A percentile compares a stretch with the other conserved stretches of the same genome.
Evolutionary conservation across 768 basidiomycete genomes (phyloP).

Genomic region (Hemileccinum rubropunctum): DNA sequence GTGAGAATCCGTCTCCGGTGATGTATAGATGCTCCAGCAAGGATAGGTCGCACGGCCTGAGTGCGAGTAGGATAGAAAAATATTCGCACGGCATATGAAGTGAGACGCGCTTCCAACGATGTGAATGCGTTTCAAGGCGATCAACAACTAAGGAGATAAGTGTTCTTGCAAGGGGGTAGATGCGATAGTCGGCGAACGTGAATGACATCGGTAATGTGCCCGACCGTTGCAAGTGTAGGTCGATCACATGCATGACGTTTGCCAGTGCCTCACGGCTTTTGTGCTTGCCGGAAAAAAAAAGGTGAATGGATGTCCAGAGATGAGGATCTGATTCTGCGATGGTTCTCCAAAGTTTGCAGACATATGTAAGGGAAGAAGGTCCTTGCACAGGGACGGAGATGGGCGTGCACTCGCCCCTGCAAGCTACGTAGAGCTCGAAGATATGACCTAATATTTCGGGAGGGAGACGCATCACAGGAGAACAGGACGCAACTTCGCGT

Average conservation of each 20-base stretch:
- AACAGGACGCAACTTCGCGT: background rate
- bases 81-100: conserved; percentile 11
- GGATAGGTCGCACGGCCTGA: conserved; percentile 13
- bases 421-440: conserved; percentile 6
- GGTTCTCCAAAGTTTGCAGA: conserved; percentile 22
- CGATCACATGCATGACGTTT: background rate
- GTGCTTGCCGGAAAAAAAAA: conserved; percentile 6
- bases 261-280: background rate
- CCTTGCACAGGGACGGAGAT: background rate
- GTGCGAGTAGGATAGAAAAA: conserved; percentile 9
- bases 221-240: conserved; percentile 14
- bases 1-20: background rate
- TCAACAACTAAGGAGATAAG: conserved; percentile 11
- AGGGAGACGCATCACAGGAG: conserved; percentile 11
- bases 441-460: conserved; percentile 35
- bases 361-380: conserved; percentile 12
- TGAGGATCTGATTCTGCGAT: conserved; percentile 7
- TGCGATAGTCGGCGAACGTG: conserved; percentile 19
- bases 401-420: background rate
- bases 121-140: conserved; percentile 10
- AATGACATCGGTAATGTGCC: conserved; percentile 14
- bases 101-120: conserved; percentile 17
- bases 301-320: conserved; percentile 23
- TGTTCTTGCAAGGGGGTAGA: background rate
- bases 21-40: conserved; percentile 15